Conservation (phyloP, 345 rosid genomes). For the Citrus medica region DNA sequence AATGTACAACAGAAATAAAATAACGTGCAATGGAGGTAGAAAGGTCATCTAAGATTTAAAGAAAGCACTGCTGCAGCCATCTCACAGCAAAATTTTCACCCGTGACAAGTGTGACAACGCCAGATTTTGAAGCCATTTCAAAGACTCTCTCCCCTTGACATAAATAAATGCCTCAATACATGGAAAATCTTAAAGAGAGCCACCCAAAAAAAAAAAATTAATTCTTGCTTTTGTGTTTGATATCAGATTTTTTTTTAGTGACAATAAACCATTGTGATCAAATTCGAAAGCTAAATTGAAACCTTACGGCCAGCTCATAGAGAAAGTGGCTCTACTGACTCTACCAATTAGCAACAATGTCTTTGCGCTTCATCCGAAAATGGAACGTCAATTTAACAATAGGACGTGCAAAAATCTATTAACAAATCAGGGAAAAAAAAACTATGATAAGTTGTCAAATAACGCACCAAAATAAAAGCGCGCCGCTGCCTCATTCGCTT, state of each 20-base stretch:
- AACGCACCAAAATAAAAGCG: constrained; percentile 63
- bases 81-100: not conserved
- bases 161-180: not conserved
- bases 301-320: not conserved
- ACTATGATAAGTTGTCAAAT: too few relatives aligned
- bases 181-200: not conserved
- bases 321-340: not conserved
- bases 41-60: too few relatives aligned
- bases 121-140: not conserved
- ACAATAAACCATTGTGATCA: not conserved
- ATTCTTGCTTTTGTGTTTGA: not conserved
- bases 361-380: too few relatives aligned
- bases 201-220: too few relatives aligned
- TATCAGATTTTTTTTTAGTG: not conserved
- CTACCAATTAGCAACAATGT: too few relatives aligned
- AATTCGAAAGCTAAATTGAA: not conserved
- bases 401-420: too few relatives aligned
- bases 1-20: too few relatives aligned
- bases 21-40: too few relatives aligned
- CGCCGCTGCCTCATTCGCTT: constrained; percentile 70
- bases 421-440: too few relatives aligned
- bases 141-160: not conserved
- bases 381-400: too few relatives aligned
- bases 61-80: not conserved
- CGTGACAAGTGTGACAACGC: too few relatives aligned